phyloP scores from a whole-genome alignment of 257 asterid species.

The Nicotiana tabacum region DNA sequence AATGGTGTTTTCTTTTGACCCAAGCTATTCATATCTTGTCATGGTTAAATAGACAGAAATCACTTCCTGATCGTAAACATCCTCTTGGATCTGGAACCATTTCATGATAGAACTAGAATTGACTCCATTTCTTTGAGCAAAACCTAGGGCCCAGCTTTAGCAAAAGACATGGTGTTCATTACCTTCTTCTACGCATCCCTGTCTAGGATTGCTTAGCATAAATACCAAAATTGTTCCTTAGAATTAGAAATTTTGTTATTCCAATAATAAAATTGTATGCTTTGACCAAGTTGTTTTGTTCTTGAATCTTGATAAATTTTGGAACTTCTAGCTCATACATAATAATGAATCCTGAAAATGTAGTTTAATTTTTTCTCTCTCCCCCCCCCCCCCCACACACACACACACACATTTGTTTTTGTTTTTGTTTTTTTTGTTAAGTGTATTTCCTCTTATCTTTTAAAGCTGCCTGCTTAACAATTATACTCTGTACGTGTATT shows the following conservation, averaged over 20 bases:
- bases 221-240: not conserved
- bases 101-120: not conserved
- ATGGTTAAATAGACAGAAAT: not conserved
- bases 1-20: not conserved
- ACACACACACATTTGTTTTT: not conserved
- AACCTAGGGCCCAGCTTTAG: not conserved
- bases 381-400: too few relatives aligned
- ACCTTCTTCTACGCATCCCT: not conserved
- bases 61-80: not conserved
- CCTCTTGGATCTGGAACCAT: conserved; percentile 1
- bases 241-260: not conserved
- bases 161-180: not conserved
- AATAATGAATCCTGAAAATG: not conserved
- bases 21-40: not conserved
- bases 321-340: not conserved
- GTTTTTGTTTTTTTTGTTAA: not conserved
- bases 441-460: not conserved
- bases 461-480: not conserved
- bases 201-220: not conserved
- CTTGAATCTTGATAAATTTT: not conserved
- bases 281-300: conserved; percentile 4
- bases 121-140: not conserved
- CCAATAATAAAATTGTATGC: not conserved
- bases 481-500: not conserved
- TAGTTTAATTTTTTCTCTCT: not conserved